phyloP scores from a whole-genome alignment of 2,329 filamentous ascomycete genomes.

The Seiridium unicorne region DNA sequence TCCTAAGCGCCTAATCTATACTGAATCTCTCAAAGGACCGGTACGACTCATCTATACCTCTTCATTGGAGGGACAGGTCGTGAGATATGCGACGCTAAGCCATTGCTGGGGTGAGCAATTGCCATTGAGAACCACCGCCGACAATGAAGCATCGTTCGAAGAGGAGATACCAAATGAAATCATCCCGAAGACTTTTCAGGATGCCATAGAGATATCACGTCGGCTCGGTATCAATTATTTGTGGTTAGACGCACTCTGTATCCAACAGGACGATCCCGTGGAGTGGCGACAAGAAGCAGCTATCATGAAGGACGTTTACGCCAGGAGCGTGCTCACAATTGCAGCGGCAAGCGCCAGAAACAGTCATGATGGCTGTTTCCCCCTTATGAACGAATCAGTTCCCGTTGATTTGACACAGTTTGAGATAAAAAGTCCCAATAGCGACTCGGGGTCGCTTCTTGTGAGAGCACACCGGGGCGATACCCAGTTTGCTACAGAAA shows the following conservation, averaged over 20 bases:
- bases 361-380: not conserved
- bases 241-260: slow-evolving; percentile 2
- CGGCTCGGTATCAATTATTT: not conserved
- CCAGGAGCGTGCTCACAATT: not conserved
- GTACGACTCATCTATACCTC: not conserved
- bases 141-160: not conserved
- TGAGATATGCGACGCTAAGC: not conserved
- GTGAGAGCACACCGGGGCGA: not conserved
- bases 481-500: not conserved
- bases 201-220: not conserved
- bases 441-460: not conserved
- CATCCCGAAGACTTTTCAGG: not conserved
- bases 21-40: not conserved
- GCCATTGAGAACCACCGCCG: not conserved
- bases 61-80: not conserved
- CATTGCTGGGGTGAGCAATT: not conserved
- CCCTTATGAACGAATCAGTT: not conserved
- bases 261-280: not conserved
- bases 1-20: not conserved
- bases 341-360: not conserved
- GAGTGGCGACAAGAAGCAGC: not conserved
- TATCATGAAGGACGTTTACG: not conserved
- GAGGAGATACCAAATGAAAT: not conserved
- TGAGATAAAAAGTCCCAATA: not conserved
- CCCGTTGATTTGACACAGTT: not conserved